A percentile compares a stretch with the other conserved stretches of the same genome.
These are phyloP conservation scores for Trichocladium antarcticum DNA, from an alignment of 495 filamentous ascomycete species.

Conservation along the genomic window DNA sequence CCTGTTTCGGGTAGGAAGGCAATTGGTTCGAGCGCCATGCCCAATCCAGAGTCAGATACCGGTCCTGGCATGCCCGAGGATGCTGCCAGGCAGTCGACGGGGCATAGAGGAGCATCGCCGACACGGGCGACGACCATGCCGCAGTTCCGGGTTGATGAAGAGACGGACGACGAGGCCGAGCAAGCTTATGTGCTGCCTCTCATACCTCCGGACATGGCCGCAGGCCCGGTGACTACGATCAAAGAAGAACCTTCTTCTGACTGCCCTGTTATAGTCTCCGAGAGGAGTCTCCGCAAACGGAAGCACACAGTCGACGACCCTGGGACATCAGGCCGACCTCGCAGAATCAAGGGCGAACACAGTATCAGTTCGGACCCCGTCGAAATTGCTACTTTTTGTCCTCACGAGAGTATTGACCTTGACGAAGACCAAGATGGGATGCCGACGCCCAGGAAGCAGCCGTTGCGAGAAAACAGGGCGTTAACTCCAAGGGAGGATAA, in stretches of 20 bases:
- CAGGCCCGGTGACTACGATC: conserved; percentile 13
- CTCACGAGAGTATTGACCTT: conserved; percentile 56
- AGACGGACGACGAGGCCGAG: conserved; percentile 1
- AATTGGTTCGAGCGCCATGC: conserved; percentile 3
- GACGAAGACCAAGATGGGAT: conserved; percentile 50
- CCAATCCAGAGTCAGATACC: conserved; percentile 7
- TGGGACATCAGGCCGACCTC: neutral
- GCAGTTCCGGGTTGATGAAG: neutral
- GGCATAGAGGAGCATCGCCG: neutral
- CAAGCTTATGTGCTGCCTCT: conserved; percentile 21
- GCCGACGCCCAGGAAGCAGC: conserved; percentile 51
- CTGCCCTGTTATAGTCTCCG: conserved; percentile 32
- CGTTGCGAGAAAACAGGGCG: neutral
- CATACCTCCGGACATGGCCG: conserved; percentile 2
- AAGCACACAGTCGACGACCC: conserved; percentile 19
- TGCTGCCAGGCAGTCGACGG: neutral
- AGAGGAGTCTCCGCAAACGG: conserved; percentile 34
- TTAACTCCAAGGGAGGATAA: neutral
- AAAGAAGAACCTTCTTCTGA: conserved; percentile 39
- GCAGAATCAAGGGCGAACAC: conserved; percentile 28
- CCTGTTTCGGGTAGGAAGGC: neutral
- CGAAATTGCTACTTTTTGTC: conserved; percentile 23
- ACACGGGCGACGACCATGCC: neutral
- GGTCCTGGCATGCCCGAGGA: neutral
- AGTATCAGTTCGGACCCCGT: conserved; percentile 28